Conservation (phyloP, 2,329 filamentous ascomycete genomes). For the Pseudogymnoascus sp. region DNA sequence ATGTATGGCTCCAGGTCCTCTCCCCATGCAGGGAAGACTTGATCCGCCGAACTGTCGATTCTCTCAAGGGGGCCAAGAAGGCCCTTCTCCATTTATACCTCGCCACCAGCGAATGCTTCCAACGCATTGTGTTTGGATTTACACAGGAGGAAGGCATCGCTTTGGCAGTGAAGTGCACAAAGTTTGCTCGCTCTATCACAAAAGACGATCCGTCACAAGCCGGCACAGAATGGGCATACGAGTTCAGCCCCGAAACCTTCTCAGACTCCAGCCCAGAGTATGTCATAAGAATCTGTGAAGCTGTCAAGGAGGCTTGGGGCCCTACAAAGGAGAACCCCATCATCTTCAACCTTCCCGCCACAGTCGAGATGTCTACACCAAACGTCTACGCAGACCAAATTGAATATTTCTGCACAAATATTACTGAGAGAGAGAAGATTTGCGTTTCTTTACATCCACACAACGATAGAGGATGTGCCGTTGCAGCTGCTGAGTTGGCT, state of each 20-base stretch:
- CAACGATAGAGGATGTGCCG: constrained; percentile 85
- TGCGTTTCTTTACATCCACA: constrained; percentile 88
- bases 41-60: constrained; percentile 82
- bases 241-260: constrained; percentile 82
- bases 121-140: constrained; percentile 82
- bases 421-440: constrained; percentile 76
- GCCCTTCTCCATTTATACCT: constrained; percentile 94
- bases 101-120: constrained; percentile 92
- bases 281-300: constrained; percentile 74
- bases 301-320: constrained; percentile 89
- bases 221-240: constrained; percentile 63
- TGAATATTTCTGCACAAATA: constrained; percentile 85
- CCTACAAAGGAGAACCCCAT: constrained; percentile 71
- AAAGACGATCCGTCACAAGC: constrained; percentile 59
- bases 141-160: constrained; percentile 72
- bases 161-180: constrained; percentile 76
- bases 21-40: constrained; percentile 88
- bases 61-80: constrained; percentile 81
- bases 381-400: constrained; percentile 96
- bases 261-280: constrained; percentile 84
- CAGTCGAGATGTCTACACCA: constrained; percentile 88
- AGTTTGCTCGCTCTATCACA: constrained; percentile 79
- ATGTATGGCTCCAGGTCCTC: constrained; percentile 86
- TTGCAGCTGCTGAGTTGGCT: constrained; percentile 82
- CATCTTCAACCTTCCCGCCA: constrained; percentile 95